These are phyloP conservation scores for Colletotrichum tanaceti DNA, from an alignment of 2,329 filamentous ascomycete genomes.

Conservation along the genomic window DNA sequence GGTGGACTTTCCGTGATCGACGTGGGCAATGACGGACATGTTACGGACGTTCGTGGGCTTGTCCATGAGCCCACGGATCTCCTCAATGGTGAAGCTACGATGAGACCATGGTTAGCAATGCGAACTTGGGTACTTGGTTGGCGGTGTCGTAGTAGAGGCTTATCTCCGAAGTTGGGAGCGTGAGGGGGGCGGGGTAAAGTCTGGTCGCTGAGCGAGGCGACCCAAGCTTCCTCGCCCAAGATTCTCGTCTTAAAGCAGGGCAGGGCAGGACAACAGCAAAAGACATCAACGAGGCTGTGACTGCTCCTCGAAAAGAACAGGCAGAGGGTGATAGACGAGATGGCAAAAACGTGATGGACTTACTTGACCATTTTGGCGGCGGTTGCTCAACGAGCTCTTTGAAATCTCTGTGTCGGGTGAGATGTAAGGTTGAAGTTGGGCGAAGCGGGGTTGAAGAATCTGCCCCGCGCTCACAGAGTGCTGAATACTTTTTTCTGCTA, in stretches of 20 bases:
- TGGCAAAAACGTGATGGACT: slow-evolving; percentile 59
- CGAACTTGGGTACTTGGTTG: background rate
- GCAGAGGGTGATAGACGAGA: slow-evolving; percentile 24
- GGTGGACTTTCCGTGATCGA: slow-evolving; percentile 99
- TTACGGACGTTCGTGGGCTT: slow-evolving; percentile 84
- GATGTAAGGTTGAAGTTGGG: slow-evolving; percentile 49
- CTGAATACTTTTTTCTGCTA: slow-evolving; percentile 39
- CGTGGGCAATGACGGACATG: slow-evolving; percentile 99
- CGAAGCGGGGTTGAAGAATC: slow-evolving; percentile 58
- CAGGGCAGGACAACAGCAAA: background rate
- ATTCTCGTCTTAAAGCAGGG: background rate
- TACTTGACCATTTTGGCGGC: slow-evolving; percentile 99
- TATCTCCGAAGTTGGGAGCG: slow-evolving; percentile 50
- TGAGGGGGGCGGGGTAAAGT: slow-evolving; percentile 29
- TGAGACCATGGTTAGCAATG: slow-evolving; percentile 61
- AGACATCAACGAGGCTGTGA: background rate
- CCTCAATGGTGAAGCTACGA: slow-evolving; percentile 95
- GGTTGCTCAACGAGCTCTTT: slow-evolving; percentile 62
- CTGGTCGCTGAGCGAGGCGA: slow-evolving; percentile 15
- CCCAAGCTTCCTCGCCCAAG: slow-evolving; percentile 13
- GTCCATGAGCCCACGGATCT: slow-evolving; percentile 84
- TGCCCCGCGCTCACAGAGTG: slow-evolving; percentile 43
- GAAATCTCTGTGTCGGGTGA: slow-evolving; percentile 47
- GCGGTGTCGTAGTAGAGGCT: slow-evolving; percentile 42
- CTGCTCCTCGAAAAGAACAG: slow-evolving; percentile 4